Conservation (phyloP, 1,139 yeast genomes). For the Taphrina pruni region DNA sequence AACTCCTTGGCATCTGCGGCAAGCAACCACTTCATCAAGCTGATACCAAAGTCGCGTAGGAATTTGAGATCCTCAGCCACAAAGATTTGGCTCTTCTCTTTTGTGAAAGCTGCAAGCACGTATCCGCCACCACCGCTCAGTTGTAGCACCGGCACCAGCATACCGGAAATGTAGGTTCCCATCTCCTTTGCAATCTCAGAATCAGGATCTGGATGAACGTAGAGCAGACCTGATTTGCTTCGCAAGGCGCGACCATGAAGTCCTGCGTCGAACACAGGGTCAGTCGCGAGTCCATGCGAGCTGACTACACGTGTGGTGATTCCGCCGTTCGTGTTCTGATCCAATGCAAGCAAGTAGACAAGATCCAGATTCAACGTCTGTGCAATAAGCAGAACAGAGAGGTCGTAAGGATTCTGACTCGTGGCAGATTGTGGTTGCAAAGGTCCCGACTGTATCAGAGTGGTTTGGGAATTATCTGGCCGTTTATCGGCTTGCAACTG, state of each 20-base stretch:
- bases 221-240: slow-evolving; percentile 54
- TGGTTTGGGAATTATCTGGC: not conserved
- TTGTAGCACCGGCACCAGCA: slow-evolving; percentile 40
- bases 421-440: slow-evolving; percentile 4
- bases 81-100: slow-evolving; percentile 37
- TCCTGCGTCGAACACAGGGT: slow-evolving; percentile 47
- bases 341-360: slow-evolving; percentile 41
- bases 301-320: slow-evolving; percentile 43
- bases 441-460: slow-evolving; percentile 12
- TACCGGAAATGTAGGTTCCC: slow-evolving; percentile 38
- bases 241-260: slow-evolving; percentile 48
- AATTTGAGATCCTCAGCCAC: slow-evolving; percentile 40
- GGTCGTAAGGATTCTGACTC: slow-evolving; percentile 35
- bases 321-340: slow-evolving; percentile 11
- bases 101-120: slow-evolving; percentile 41
- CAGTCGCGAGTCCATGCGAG: slow-evolving; percentile 46
- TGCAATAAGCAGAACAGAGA: slow-evolving; percentile 42
- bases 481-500: not conserved
- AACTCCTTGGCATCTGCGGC: slow-evolving; percentile 39
- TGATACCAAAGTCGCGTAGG: slow-evolving; percentile 38
- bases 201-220: slow-evolving; percentile 49
- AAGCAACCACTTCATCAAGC: slow-evolving; percentile 36
- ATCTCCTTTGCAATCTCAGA: slow-evolving; percentile 48
- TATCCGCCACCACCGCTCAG: slow-evolving; percentile 37
- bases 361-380: slow-evolving; percentile 42